Base-by-base conservation (phyloP, 306 rosid species). In the Ormosia semicastrata region DNA sequence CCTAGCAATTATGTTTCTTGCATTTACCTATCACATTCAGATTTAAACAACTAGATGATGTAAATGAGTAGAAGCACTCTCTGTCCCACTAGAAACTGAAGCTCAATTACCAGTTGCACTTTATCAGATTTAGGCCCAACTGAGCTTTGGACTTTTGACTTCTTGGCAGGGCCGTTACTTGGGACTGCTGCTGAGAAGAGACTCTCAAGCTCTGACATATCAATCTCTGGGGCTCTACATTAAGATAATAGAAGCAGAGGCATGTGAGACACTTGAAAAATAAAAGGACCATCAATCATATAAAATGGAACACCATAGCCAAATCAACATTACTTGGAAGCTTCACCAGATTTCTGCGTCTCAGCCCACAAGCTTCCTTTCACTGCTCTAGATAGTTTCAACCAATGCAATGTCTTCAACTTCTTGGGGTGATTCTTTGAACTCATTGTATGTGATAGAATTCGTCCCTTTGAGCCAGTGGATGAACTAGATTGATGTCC, bases 331-430 rank as follows among this genome's bases (percentile, higher is more conserved):
- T 93, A 95, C 99, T 86, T 93, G 83, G 95, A 56, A 81, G 80
- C 91, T 86, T 92, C 97, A 30, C 91, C 92, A 75, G 87, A 85
- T 82, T 93, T 93, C 70, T 88, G 93, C n/a, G 98, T 75, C 87
- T 95, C 99, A 13, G 89, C 98, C 99, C 99, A 95, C 85, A 95
- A 83, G 84, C 98, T 95, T 87, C 99, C 99, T 77, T 87, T 88
- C 73, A 87, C 90, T 66, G 97, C 98, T 88, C 94, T 89, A 8
- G 97, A 81, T 81, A 95, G 39, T 81, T 95, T 95, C 87, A 91
- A 82, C 99, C 99, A 95, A 82, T 95, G 94, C 88, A 95, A 82
- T 29, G 98, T 98, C 86, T 93, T 95, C 92, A 95, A 70, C 82
- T 91, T 95, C 83, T 93, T 95, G 60, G 86, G 43, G 80, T 86